Evolutionary conservation across 2,329 filamentous ascomycete genomes (phyloP).

Genomic region (Alternaria panax): DNA sequence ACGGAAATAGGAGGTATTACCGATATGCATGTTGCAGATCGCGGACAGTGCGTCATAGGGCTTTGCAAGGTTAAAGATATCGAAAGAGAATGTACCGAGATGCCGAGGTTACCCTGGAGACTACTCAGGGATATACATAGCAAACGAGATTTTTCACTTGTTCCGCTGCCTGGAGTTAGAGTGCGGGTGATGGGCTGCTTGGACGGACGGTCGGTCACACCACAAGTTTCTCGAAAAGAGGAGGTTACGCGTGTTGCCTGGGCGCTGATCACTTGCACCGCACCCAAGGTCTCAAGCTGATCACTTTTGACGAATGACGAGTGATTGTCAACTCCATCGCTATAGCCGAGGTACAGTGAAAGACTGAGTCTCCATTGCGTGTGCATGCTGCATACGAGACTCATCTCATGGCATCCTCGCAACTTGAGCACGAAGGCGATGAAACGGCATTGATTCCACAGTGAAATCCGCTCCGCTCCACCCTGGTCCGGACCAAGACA

Average conservation of each 20-base stretch:
- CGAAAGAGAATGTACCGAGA: constrained; percentile 5
- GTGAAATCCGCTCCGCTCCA: constrained; percentile 5
- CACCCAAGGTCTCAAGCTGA: background rate
- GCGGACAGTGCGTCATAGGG: constrained; percentile 12
- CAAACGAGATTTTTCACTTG: background rate
- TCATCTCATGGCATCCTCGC: constrained; percentile 1
- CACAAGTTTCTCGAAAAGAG: background rate
- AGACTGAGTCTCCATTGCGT: background rate
- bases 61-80: background rate
- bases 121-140: background rate
- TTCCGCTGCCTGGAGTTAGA: background rate
- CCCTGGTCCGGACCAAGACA: background rate
- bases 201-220: background rate
- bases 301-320: background rate
- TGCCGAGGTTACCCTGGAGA: constrained; percentile 6
- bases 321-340: background rate
- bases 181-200: background rate
- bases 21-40: constrained; percentile 11
- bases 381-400: background rate
- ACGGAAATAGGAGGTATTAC: background rate
- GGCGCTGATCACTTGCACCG: background rate
- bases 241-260: background rate
- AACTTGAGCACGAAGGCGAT: background rate
- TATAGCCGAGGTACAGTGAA: background rate
- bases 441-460: background rate